Evolutionary conservation across 1,284 basidiomycete species (phyloP).

Genomic region (Ganoderma lingzhi): DNA sequence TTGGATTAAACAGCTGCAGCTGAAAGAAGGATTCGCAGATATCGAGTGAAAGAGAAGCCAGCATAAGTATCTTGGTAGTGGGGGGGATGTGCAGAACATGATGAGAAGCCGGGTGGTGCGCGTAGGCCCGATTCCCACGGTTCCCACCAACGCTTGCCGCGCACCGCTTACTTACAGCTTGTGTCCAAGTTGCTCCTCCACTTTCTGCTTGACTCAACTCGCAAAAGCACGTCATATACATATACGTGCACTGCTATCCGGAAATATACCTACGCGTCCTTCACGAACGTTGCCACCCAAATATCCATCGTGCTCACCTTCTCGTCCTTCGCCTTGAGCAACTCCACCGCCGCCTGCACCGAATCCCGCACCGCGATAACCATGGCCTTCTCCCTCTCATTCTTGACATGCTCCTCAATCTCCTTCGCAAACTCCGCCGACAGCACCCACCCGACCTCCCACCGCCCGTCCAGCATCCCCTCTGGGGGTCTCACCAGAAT

Average conservation of each 20-base stretch:
- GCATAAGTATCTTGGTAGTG: too few species aligned
- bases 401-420: constrained; percentile 34
- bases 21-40: background rate
- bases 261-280: background rate
- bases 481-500: constrained; percentile 38
- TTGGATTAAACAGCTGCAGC: background rate
- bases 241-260: background rate
- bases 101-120: too few species aligned
- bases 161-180: too few species aligned
- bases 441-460: constrained; percentile 44
- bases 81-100: too few species aligned
- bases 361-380: constrained; percentile 42
- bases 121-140: too few species aligned
- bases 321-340: constrained; percentile 30
- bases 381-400: constrained; percentile 40
- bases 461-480: constrained; percentile 46
- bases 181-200: too few species aligned
- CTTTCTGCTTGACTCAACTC: too few species aligned
- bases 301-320: constrained; percentile 45
- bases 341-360: constrained; percentile 28
- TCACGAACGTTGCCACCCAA: constrained; percentile 37
- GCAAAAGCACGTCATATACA: too few species aligned
- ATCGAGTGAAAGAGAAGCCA: background rate
- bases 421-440: constrained; percentile 31
- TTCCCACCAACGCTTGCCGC: too few species aligned